phyloP scores from a whole-genome alignment of 1,139 yeast species.

The Suhomyces ambrosiae region DNA sequence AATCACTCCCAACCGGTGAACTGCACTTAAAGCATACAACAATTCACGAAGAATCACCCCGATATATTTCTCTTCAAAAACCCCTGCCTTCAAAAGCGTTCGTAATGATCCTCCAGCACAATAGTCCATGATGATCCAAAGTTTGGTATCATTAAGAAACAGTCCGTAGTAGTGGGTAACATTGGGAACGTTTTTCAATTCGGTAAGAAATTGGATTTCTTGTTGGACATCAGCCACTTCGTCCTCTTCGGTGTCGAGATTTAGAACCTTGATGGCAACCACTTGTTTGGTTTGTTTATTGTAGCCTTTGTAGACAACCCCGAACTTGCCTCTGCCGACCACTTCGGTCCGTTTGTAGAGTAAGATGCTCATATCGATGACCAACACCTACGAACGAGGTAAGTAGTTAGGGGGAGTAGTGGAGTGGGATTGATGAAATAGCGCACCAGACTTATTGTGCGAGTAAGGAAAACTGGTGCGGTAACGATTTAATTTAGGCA shows the following conservation, averaged over 20 bases:
- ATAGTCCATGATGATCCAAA: conserved; percentile 98
- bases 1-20: conserved; percentile 87
- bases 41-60: conserved; percentile 83
- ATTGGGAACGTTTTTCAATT: conserved; percentile 81
- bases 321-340: conserved; percentile 95
- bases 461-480: no score
- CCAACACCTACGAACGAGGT: neutral
- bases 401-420: neutral
- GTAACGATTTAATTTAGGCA: no score
- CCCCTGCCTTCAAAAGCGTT: conserved; percentile 84
- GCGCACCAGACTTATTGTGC: no score
- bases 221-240: conserved; percentile 94
- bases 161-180: conserved; percentile 93
- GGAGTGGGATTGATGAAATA: neutral
- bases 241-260: conserved; percentile 89
- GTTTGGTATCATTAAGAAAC: conserved; percentile 77
- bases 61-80: conserved; percentile 79
- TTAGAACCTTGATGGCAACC: conserved; percentile 91
- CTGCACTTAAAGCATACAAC: conserved; percentile 72
- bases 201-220: conserved; percentile 84
- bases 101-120: conserved; percentile 97
- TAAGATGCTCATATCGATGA: conserved; percentile 13
- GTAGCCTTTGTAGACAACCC: conserved; percentile 88
- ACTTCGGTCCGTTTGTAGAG: conserved; percentile 80
- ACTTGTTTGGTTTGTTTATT: conserved; percentile 67